Conservation (phyloP, 2,329 filamentous ascomycete genomes). For the Xylaria digitata region DNA sequence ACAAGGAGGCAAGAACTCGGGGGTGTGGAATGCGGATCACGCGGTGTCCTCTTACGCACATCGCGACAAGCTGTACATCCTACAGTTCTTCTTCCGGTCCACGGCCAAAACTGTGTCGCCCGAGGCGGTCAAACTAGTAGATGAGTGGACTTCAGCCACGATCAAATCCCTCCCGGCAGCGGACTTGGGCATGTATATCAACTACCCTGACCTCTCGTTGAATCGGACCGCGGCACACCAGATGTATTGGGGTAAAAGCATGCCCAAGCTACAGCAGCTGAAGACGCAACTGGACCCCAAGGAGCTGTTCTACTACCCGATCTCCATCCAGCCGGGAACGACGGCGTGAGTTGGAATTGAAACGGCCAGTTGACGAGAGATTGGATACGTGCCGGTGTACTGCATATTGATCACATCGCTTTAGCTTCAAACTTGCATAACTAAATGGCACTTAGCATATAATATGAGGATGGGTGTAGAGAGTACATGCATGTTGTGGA, state of each 20-base stretch:
- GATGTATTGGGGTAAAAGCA: conserved; percentile 60
- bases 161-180: conserved; percentile 38
- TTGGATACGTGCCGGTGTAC: not conserved
- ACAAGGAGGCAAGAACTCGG: conserved; percentile 56
- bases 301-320: conserved; percentile 57
- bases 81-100: conserved; percentile 60
- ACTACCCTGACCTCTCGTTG: conserved; percentile 64
- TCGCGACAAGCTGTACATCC: conserved; percentile 61
- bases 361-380: not conserved
- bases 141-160: conserved; percentile 46
- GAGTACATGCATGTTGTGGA: not conserved
- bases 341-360: conserved; percentile 18
- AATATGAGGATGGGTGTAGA: conserved; percentile 16
- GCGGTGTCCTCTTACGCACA: conserved; percentile 55
- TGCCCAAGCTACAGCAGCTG: conserved; percentile 52
- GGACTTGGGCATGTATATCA: conserved; percentile 58
- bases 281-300: conserved; percentile 56
- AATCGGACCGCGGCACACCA: conserved; percentile 59
- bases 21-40: conserved; percentile 48
- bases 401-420: not conserved
- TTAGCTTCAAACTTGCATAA: conserved; percentile 18
- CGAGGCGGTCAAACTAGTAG: conserved; percentile 43
- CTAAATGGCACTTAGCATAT: conserved; percentile 13
- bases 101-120: conserved; percentile 48
- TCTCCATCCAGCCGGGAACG: conserved; percentile 45